These are phyloP conservation scores for Fusarium chuoi DNA, from an alignment of 2,329 filamentous ascomycete genomes.

Conservation along the genomic window DNA sequence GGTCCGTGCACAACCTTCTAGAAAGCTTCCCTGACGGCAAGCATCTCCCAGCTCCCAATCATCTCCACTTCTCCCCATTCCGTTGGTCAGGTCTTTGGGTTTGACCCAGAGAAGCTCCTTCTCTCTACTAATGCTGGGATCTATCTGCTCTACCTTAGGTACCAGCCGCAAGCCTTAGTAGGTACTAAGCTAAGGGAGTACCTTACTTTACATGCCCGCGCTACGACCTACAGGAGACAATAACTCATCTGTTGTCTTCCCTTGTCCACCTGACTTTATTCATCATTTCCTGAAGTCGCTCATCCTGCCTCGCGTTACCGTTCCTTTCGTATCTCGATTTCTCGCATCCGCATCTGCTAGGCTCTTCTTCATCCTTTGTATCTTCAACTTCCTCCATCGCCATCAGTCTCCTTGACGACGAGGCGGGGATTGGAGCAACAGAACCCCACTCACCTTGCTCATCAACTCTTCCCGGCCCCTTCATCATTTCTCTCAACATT, in stretches of 20 bases:
- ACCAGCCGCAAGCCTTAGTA: not conserved
- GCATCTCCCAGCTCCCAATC: conserved; percentile 29
- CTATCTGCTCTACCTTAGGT: conserved; percentile 6
- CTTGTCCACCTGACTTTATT: conserved; percentile 7
- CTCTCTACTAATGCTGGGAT: conserved; percentile 16
- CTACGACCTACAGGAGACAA: not conserved
- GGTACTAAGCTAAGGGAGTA: not conserved
- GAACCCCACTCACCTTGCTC: conserved; percentile 36
- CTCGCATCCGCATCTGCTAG: not conserved
- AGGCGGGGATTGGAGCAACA: conserved; percentile 35
- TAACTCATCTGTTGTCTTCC: conserved; percentile 6
- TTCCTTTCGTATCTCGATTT: not conserved
- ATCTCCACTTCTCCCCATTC: conserved; percentile 39
- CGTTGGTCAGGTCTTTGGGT: conserved; percentile 22
- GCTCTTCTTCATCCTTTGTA: conserved; percentile 1
- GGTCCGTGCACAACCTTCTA: conserved; percentile 44
- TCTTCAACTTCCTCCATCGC: conserved; percentile 3
- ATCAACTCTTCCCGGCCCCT: conserved; percentile 23
- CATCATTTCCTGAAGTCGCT: conserved; percentile 3
- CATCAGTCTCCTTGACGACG: conserved; percentile 16
- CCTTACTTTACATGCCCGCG: not conserved
- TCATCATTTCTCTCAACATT: conserved; percentile 26
- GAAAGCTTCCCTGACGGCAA: conserved; percentile 45
- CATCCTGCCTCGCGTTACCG: not conserved
- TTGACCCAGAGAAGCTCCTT: conserved; percentile 14